phyloP scores from a whole-genome alignment of 768 basidiomycete genomes.

The Panaeolus cyanescens region DNA sequence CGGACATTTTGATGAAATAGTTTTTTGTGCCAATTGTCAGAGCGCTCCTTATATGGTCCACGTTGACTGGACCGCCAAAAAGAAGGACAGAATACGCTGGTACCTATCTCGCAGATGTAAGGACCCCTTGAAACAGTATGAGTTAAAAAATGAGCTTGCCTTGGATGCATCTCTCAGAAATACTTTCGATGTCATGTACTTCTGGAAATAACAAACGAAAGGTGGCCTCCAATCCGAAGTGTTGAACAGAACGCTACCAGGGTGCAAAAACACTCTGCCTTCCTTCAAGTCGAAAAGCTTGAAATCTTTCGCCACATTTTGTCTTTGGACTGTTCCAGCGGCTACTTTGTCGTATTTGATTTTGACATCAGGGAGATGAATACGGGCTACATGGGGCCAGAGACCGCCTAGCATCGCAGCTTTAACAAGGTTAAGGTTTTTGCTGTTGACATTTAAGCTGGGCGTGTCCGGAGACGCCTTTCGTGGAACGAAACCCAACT shows the following conservation, averaged over 20 bases:
- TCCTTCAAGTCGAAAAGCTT: conserved; percentile 73
- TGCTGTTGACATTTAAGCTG: conserved; percentile 63
- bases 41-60: conserved; percentile 83
- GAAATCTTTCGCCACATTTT: conserved; percentile 83
- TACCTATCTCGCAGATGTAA: conserved; percentile 45
- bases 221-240: conserved; percentile 73
- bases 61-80: conserved; percentile 78
- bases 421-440: conserved; percentile 78
- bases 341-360: conserved; percentile 87
- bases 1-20: conserved; percentile 61
- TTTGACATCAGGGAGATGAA: conserved; percentile 70
- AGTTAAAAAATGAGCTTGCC: conserved; percentile 40
- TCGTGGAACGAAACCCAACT: conserved; percentile 67
- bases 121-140: background rate
- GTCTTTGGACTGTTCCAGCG: conserved; percentile 81
- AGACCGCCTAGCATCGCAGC: conserved; percentile 83
- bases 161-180: conserved; percentile 89
- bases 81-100: conserved; percentile 85
- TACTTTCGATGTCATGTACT: conserved; percentile 79
- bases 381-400: conserved; percentile 81
- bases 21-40: conserved; percentile 61
- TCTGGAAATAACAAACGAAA: conserved; percentile 83
- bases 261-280: conserved; percentile 79
- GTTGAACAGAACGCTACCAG: conserved; percentile 77
- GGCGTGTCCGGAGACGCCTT: conserved; percentile 45